Evolutionary conservation across 768 basidiomycete genomes (phyloP).

Genomic region (Pulveroboletus sp.): DNA sequence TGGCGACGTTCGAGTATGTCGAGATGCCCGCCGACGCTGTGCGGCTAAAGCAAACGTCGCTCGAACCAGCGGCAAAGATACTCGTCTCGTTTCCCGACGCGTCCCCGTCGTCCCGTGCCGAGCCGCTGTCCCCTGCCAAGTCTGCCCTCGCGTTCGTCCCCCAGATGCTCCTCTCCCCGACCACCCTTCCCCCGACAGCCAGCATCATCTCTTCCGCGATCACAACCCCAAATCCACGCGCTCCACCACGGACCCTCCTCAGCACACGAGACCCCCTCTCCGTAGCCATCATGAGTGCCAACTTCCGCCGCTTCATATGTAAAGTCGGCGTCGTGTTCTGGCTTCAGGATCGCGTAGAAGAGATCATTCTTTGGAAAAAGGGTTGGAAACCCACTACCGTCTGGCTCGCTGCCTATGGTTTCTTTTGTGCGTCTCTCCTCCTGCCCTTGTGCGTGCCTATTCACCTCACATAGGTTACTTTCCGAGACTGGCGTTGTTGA

Average conservation of each 20-base stretch:
- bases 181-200: slow-evolving; percentile 12
- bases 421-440: slow-evolving; percentile 59
- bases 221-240: slow-evolving; percentile 21
- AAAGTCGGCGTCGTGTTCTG: slow-evolving; percentile 80
- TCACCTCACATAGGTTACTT: slow-evolving; percentile 55
- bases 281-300: slow-evolving; percentile 60
- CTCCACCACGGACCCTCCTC: slow-evolving; percentile 32
- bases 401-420: slow-evolving; percentile 75
- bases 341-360: slow-evolving; percentile 85
- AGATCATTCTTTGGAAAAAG: slow-evolving; percentile 77
- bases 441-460: not conserved
- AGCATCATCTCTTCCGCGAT: slow-evolving; percentile 16
- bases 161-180: slow-evolving; percentile 33
- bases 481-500: slow-evolving; percentile 63
- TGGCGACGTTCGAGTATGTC: slow-evolving; percentile 38
- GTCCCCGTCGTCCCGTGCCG: slow-evolving; percentile 8
- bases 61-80: slow-evolving; percentile 40
- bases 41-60: slow-evolving; percentile 28
- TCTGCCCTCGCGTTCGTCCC: slow-evolving; percentile 37
- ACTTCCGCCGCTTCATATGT: slow-evolving; percentile 73
- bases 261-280: slow-evolving; percentile 68
- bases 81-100: slow-evolving; percentile 38
- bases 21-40: slow-evolving; percentile 40
- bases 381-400: slow-evolving; percentile 67
- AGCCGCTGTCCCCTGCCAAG: slow-evolving; percentile 25